These are phyloP conservation scores for Tardiomyces depauwii DNA, from an alignment of 1,139 yeast species.

Conservation along the genomic window DNA sequence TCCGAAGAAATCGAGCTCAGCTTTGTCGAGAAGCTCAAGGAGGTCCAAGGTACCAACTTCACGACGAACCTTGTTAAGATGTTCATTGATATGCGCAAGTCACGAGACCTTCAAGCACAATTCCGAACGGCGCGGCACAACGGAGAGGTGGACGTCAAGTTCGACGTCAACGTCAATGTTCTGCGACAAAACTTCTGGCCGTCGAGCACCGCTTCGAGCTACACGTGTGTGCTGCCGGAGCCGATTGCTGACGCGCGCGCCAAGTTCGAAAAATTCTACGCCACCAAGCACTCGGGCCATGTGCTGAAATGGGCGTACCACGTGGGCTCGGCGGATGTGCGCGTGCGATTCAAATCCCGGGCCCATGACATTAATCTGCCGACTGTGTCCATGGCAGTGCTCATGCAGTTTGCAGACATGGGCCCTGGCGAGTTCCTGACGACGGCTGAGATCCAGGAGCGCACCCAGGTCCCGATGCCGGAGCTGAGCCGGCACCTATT, in stretches of 20 bases:
- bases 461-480: slow-evolving; percentile 59
- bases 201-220: slow-evolving; percentile 40
- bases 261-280: slow-evolving; percentile 40
- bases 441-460: slow-evolving; percentile 48
- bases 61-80: slow-evolving; percentile 77
- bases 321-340: slow-evolving; percentile 64
- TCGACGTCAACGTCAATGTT: slow-evolving; percentile 39
- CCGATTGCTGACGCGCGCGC: slow-evolving; percentile 32
- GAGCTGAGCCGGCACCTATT: slow-evolving; percentile 73
- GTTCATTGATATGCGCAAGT: slow-evolving; percentile 69
- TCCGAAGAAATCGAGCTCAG: slow-evolving; percentile 57
- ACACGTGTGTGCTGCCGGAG: slow-evolving; percentile 45
- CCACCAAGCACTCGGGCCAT: slow-evolving; percentile 59
- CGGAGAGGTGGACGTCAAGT: slow-evolving; percentile 11
- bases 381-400: slow-evolving; percentile 65
- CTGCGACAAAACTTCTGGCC: slow-evolving; percentile 53
- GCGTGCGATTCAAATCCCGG: slow-evolving; percentile 37
- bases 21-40: slow-evolving; percentile 58
- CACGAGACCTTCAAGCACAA: slow-evolving; percentile 47
- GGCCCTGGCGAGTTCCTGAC: slow-evolving; percentile 42
- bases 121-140: slow-evolving; percentile 15
- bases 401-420: slow-evolving; percentile 56
- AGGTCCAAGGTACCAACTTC: slow-evolving; percentile 72
- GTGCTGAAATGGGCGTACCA: slow-evolving; percentile 75
- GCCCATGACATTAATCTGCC: slow-evolving; percentile 77